Evolutionary conservation across 2,329 filamentous ascomycete genomes (phyloP), one percentile per base, ranked within the genome.

Genomic region (Cordyceps militaris): DNA sequence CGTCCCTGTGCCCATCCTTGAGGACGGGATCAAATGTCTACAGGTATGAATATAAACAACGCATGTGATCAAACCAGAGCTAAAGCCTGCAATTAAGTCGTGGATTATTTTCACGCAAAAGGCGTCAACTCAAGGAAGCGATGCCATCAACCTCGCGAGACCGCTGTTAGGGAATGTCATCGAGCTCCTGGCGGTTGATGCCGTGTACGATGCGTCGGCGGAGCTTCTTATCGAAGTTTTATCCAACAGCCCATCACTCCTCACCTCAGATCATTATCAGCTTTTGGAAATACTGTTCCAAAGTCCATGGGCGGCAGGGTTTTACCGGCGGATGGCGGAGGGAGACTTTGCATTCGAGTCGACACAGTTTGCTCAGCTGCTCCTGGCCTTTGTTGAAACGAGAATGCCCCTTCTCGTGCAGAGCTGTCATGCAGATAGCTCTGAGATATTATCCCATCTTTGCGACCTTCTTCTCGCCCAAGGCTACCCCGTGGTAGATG

Each of bases 101-200:
- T 93, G 88, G 88, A 79, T 91, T 32, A 78, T 83, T 63, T 91
- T 91, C 66, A 85, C 84, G 5, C 87, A 91, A 64, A 80, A 82
- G 34, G 77, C 81, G 28, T 83, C 84, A 51, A 74, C 80, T 3
- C 78, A 80, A 47, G 79, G 81, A 34, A 79, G 79, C 16, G 75
- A 80, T 16, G 75, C 87, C 32, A 73, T 87, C 2, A 73, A 78
- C 19, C 76, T 82, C 19, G 75, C 92, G 14, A 81, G 81, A 32
- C 75, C 78, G 2, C 73, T 91, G 4, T 78, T 87, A 2, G 76
- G 79, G 30, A 76, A 80, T 4, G 79, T 84, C 23, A 79, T 91
- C 24, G 71, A 79, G 26, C 85, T 83, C 47, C 73, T 93, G 9
- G 73, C 79, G 23, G 74, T 81, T 36, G 77, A 84, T 28, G 73